phyloP scores from a whole-genome alignment of 495 filamentous ascomycete genomes.

The Bacidia rubella region DNA sequence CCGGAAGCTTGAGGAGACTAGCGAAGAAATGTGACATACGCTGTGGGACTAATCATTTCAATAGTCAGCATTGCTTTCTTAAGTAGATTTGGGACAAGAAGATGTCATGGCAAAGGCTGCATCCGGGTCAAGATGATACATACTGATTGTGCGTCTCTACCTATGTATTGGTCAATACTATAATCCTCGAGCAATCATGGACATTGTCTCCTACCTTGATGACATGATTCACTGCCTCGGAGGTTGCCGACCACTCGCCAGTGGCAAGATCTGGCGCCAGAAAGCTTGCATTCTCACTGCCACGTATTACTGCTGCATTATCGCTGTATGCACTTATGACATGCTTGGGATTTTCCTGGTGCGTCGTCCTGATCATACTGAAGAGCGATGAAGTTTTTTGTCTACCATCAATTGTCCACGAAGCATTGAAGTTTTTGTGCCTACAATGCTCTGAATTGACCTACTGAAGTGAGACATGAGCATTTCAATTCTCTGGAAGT shows the following conservation, averaged over 20 bases:
- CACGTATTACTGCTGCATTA: constrained; percentile 81
- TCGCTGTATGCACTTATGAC: constrained; percentile 94
- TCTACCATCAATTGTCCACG: constrained; percentile 90
- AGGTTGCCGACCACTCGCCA: constrained; percentile 75
- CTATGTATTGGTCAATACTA: too few species aligned
- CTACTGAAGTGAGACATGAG: not conserved
- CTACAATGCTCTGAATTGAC: constrained; percentile 44
- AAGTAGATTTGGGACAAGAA: too few species aligned
- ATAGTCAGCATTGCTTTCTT: too few species aligned
- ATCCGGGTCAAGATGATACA: too few species aligned
- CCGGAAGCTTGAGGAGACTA: too few species aligned
- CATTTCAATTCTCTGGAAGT: not conserved
- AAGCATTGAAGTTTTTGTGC: constrained; percentile 86
- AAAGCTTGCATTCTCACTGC: constrained; percentile 43
- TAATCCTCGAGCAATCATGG: too few species aligned
- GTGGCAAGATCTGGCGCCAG: constrained; percentile 81
- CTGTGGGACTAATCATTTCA: too few species aligned
- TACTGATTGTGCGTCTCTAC: too few species aligned
- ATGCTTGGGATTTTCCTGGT: constrained; percentile 59
- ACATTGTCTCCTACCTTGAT: constrained; percentile 92
- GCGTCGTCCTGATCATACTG: constrained; percentile 89
- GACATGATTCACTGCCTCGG: constrained; percentile 78
- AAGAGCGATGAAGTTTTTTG: constrained; percentile 69
- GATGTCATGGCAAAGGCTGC: too few species aligned
- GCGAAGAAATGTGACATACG: too few species aligned